Evolutionary conservation across 768 basidiomycete genomes (phyloP), one percentile per base, ranked within the genome.

Genomic region (Trametes coccinea): DNA sequence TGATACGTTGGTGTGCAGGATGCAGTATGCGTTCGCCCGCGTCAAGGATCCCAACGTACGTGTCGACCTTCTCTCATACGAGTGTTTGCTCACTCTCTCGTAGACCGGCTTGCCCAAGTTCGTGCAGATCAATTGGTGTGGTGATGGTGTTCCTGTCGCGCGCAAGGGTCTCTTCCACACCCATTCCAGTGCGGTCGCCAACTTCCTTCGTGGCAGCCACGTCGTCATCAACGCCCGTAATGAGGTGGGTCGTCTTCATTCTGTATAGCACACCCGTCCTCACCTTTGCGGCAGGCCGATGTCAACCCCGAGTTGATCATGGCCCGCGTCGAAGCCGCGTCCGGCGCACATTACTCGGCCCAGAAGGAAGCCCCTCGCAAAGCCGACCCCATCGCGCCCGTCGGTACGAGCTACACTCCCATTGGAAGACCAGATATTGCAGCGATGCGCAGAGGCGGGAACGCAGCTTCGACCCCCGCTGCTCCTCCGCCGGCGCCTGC

Each of bases 41-140:
- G 94, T 97, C 29, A 81, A 83, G 53, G 95, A 97, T 74, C 86
- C 88, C 44, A 93, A 90, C 72, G 93, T 95, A 67, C 56, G 86
- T 72, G 2, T 2, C 22, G 22, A 22, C 22, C 22, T 22, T 22
- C 45, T 30, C 56, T 31, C 48, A 44, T 33, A 16, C 43, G 30
- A 29, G 6, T n/a, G 22, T 60, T 33, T 5, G 46, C 45, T 64
- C 7, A 60, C 48, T 16, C 16, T 37, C 33, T 4, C 59, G 54
- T 67, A 96, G 90, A 92, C 84, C 70, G 80, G 88, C 62, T 82
- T 98, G 2, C 80, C 88, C 47, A 98, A 97, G 77, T 93, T 95
- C 63, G 93, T 98, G 14, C 92, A 96, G 70, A 89, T 98, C 74
- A 93, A 94, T 69, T 97, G 96, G 95, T 94, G 93, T 67, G 96